A percentile compares a stretch with the other conserved stretches of the same genome.
These are phyloP conservation scores for Aspergillus sergii DNA, from an alignment of 2,329 filamentous ascomycete species.

Conservation along the genomic window DNA sequence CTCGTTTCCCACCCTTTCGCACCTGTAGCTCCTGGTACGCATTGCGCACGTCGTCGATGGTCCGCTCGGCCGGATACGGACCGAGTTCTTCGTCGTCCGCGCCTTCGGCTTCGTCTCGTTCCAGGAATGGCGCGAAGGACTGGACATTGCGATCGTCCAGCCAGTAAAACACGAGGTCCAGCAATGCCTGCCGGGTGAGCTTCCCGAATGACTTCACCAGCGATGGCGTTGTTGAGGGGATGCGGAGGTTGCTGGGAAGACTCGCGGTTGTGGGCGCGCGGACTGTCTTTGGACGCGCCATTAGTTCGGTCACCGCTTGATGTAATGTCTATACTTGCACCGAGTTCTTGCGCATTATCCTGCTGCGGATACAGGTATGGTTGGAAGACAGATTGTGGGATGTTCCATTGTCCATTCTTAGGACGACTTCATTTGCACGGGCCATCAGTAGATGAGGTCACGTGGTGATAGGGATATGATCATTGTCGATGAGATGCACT, in stretches of 20 bases:
- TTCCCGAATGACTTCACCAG: conserved; percentile 69
- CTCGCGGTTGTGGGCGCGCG: conserved; percentile 69
- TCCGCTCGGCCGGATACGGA: conserved; percentile 68
- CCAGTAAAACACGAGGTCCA: conserved; percentile 76
- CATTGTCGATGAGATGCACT: neutral
- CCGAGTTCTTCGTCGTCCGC: conserved; percentile 64
- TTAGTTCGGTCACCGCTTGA: neutral
- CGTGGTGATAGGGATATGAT: conserved; percentile 6
- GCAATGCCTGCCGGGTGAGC: conserved; percentile 70
- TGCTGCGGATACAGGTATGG: neutral
- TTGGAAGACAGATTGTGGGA: neutral
- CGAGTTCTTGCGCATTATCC: neutral
- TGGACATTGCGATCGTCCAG: conserved; percentile 67
- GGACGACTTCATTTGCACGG: conserved; percentile 1
- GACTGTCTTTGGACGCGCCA: conserved; percentile 37
- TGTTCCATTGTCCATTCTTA: neutral
- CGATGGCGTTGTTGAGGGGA: conserved; percentile 65
- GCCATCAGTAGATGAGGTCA: conserved; percentile 3
- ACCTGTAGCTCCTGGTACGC: conserved; percentile 64
- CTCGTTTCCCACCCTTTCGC: conserved; percentile 55
- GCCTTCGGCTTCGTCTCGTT: conserved; percentile 49
- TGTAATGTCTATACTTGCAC: neutral
- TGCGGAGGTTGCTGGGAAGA: conserved; percentile 70
- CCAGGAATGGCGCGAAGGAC: conserved; percentile 63
- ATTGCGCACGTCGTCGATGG: conserved; percentile 67